Base-by-base conservation (phyloP, 495 filamentous ascomycete species). In the Aspergillus mulundensis region DNA sequence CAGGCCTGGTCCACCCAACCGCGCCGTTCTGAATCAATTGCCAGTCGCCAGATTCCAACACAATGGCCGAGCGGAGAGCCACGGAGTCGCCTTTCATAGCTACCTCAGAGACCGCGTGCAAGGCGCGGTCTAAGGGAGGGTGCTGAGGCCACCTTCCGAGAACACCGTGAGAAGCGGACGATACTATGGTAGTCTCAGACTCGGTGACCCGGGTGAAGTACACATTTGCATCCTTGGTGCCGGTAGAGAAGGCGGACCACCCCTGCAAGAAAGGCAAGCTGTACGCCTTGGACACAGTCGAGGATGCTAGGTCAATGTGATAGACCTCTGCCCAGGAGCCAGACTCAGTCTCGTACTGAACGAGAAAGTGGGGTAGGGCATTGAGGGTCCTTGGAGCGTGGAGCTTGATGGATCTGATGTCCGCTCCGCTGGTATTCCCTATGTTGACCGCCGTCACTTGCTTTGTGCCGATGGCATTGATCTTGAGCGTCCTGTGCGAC, bases 281-380 rank as follows among this genome's bases (percentile, higher is more conserved):
- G 63, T 96, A 96, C 1, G 86, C 86, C 65, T 89, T 89, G 1
- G 74, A 78, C 28, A 92, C 79, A 6, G 70, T 75, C 23, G 75
- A 77, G n/a, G 78, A 81, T 65, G 82, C 81, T 50, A 88, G 64
- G 61, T 96, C 81, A 60, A 94, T 77, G 60, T 94, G 90, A 65
- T 85, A 97, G 25, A 96, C 87, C 58, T 94, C 88, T 5, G 89
- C 91, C 77, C 85, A 89, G 64, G 91, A 87, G 15, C 83, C 83
- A 14, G 75, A 78, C 3, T 71, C 70, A 0, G 89, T 89, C 63
- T 86, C 81, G 67, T 81, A 94, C 57, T 96, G 88, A 7, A 97
- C 88, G 40, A 97, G 72, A 70, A 96, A 89, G 75, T 95, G 87
- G 4, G 89, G 77, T 21, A 82, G 73, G 28, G 87, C 86, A 66